Conservation (phyloP, 2,329 filamentous ascomycete genomes). For the Neopestalotiopsis sp. region DNA sequence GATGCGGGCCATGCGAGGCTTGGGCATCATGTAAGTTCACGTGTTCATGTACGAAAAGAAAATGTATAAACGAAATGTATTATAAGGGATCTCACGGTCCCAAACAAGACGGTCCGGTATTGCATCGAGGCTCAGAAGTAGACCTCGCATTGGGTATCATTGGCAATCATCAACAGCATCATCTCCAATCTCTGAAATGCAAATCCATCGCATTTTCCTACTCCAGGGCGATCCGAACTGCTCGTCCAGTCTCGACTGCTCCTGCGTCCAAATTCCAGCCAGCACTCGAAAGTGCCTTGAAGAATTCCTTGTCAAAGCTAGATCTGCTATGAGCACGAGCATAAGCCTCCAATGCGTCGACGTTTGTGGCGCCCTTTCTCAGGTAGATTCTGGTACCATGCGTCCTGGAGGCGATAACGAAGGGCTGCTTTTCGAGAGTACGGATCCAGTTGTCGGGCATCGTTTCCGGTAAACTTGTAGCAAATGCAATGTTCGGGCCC, state of each 20-base stretch:
- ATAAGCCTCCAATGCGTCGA: conserved; percentile 43
- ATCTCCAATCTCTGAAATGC: not conserved
- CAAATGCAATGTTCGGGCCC: conserved; percentile 49
- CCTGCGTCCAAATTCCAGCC: conserved; percentile 73
- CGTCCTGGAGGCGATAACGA: conserved; percentile 63
- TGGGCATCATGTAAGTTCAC: conserved; percentile 52
- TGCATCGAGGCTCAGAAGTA: not conserved
- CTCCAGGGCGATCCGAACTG: conserved; percentile 45
- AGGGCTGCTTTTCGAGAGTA: conserved; percentile 47
- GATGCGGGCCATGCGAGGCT: conserved; percentile 63
- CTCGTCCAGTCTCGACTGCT: conserved; percentile 70
- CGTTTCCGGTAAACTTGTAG: conserved; percentile 29
- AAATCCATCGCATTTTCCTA: conserved; percentile 29
- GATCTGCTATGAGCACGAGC: conserved; percentile 29
- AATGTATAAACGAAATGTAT: conserved; percentile 11
- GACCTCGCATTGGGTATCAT: not conserved
- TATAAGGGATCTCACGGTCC: not conserved
- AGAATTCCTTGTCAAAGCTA: conserved; percentile 47
- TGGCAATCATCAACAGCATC: not conserved
- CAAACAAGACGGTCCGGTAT: not conserved
- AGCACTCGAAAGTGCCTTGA: conserved; percentile 44
- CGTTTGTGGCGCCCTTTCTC: conserved; percentile 59
- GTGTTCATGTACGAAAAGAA: not conserved
- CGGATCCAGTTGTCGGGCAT: not conserved
- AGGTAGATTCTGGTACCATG: conserved; percentile 62